Base-by-base conservation (phyloP, 306 rosid genomes). In the Psophocarpus tetragonolobus region DNA sequence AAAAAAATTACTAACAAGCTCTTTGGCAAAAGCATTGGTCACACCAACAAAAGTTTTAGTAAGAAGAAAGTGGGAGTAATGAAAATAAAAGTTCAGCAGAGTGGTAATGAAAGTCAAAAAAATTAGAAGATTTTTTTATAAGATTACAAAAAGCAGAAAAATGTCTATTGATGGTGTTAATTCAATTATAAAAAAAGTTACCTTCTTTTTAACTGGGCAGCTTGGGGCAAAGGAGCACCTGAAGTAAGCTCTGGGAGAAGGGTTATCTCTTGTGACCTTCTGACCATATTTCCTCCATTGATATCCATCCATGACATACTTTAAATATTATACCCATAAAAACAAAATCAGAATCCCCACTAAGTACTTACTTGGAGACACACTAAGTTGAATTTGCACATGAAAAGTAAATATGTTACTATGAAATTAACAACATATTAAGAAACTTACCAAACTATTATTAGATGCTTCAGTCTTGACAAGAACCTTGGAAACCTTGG, bases 251-350 rank as follows among this genome's bases (percentile, higher is more conserved):
- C 97, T 90, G 3, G 98, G 98, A 78, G 95, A 94, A 4, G 98
- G 98, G 80, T 94, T 94, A 61, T 94, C 97, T 77, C 89, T 88
- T 6, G 98, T 94, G n/a, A 92, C 96, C 84, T 94, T 94, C 42
- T 94, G 97, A 41, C 98, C 98, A 74, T 94, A 92, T 78, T 94
- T 94, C 50, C 98, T 89, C 98, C 98, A 94, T 26, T 94, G 97
- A 82, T 90, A 90, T 81, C 97, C 96, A 70, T 94, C 98, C 84
- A 86, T 90, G 84, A 94, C 96, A 47, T 80, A 70, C 97, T 93
- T 62, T 30, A 60, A n/a, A n/a, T n/a, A 3, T 4, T 39, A 63
- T 18, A 32, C 8, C 42, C 48, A 81, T 6, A 41, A 73, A 50
- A 15, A 13, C 2, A 44, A 9, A 56, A 24, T 18, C 9, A 63